Conservation (phyloP, 805 yeast species). For the Lipomyces chichibuensis region DNA sequence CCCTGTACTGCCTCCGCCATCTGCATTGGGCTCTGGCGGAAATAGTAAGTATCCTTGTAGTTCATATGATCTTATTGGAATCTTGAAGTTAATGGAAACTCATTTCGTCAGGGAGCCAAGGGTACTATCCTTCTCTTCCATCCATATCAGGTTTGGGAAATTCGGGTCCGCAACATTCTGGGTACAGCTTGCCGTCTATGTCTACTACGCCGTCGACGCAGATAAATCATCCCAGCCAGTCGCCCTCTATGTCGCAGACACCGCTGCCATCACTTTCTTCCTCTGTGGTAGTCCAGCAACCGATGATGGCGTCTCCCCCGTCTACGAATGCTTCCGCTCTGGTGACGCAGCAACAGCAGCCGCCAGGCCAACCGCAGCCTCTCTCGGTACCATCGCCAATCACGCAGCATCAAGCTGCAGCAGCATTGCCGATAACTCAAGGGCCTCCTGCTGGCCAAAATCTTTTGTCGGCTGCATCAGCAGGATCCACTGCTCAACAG, state of each 20-base stretch:
- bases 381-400: slow-evolving; percentile 24
- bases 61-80: background rate
- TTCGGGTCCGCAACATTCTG: slow-evolving; percentile 33
- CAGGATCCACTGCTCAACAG: slow-evolving; percentile 40
- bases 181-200: slow-evolving; percentile 33
- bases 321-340: slow-evolving; percentile 21
- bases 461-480: slow-evolving; percentile 40
- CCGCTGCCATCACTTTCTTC: slow-evolving; percentile 28
- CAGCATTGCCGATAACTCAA: background rate
- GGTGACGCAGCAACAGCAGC: slow-evolving; percentile 12
- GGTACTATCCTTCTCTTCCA: slow-evolving; percentile 41
- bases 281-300: slow-evolving; percentile 40
- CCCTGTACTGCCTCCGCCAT: slow-evolving; percentile 45
- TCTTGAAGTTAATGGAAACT: background rate
- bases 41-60: slow-evolving; percentile 15
- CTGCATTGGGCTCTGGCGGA: slow-evolving; percentile 37
- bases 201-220: slow-evolving; percentile 41
- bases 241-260: slow-evolving; percentile 29
- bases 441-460: slow-evolving; percentile 10
- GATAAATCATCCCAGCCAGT: slow-evolving; percentile 35
- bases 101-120: slow-evolving; percentile 30
- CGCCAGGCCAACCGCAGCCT: slow-evolving; percentile 29
- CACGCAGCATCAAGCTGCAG: slow-evolving; percentile 2
- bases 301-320: slow-evolving; percentile 39
- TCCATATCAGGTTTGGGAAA: slow-evolving; percentile 40